Evolutionary conservation across 306 rosid species (phyloP), one percentile per base, ranked within the genome.

Genomic region (Senna tora): DNA sequence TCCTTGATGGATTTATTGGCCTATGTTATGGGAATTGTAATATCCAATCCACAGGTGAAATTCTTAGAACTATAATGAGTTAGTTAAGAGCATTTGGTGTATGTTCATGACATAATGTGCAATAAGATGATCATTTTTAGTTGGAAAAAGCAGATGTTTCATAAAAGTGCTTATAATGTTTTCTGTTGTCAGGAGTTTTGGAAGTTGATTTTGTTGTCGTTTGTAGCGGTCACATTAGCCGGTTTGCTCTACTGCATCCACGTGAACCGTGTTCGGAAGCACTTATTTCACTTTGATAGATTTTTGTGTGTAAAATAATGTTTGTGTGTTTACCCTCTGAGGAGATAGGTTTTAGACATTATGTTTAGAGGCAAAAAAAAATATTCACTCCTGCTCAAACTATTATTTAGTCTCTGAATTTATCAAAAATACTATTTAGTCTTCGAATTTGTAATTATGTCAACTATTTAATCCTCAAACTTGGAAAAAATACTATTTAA

Each of bases 31-130:
- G 97, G 95, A 75, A 84, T 89, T 63, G 45, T 91, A 51, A 50
- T 94, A 72, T 87, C 96, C 11, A 78, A 91, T 73, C 96, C 99
- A 39, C 72, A 83, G 95, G 98, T 94, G 56, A 76, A 68, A 65
- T 47, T 76, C 65, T 33, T 13, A 39, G 45, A n/a, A 38, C 58
- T 34, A 17, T 36, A 61, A 36, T 36, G 39, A 36, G 39, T 36
- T 33, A 2, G 6, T 52, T 33, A 20, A 38, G 38, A 19, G 1
- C 30, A 63, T 1, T 7, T 21, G 51, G 32, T n/a, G n/a, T n/a
- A 13, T 4, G n/a, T 63, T 63, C 17, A 41, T 19, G 2, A 39
- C 19, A 1, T 25, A 25, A 25, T 25, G 30, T 25, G 30, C 30
- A 25, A 25, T 25, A 25, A 25, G 30, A 1, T 25, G n/a, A n/a